Percentiles rank a stretch among this genome's conserved stretches.
Conservation (phyloP, 495 filamentous ascomycete genomes). For the Penicillium crystallinum region DNA sequence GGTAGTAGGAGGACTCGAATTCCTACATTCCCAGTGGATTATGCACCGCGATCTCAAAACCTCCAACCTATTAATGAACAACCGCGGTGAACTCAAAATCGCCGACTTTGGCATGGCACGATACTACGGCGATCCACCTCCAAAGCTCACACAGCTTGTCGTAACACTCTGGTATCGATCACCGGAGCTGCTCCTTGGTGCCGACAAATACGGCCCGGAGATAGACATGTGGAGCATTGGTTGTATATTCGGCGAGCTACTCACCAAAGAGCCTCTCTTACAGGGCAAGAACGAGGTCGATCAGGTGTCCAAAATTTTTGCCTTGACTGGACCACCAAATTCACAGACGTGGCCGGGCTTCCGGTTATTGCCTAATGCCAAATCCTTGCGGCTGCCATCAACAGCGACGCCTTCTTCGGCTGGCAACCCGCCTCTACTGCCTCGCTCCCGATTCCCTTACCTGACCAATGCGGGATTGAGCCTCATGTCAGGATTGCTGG, state of each 20-base stretch:
- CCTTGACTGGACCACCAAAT: slow-evolving; percentile 83
- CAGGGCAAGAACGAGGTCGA: slow-evolving; percentile 96
- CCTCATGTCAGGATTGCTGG: slow-evolving; percentile 64
- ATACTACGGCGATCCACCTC: slow-evolving; percentile 76
- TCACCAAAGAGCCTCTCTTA: slow-evolving; percentile 75
- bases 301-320: slow-evolving; percentile 78
- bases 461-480: slow-evolving; percentile 69
- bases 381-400: slow-evolving; percentile 70
- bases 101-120: slow-evolving; percentile 98
- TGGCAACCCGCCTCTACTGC: slow-evolving; percentile 29
- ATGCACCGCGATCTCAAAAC: slow-evolving; percentile 97
- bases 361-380: slow-evolving; percentile 82
- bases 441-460: slow-evolving; percentile 71
- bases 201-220: slow-evolving; percentile 65
- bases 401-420: slow-evolving; percentile 25
- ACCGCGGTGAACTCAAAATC: slow-evolving; percentile 91
- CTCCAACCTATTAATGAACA: slow-evolving; percentile 91
- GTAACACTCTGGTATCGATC: slow-evolving; percentile 97
- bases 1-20: slow-evolving; percentile 73
- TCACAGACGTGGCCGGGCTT: slow-evolving; percentile 83
- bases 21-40: slow-evolving; percentile 88
- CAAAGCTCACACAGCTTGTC: slow-evolving; percentile 85
- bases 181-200: slow-evolving; percentile 84
- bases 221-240: slow-evolving; percentile 96
- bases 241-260: slow-evolving; percentile 92